Evolutionary conservation across 306 rosid genomes (phyloP), one percentile per base, ranked within the genome.

Genomic region (Cicer arietinum): DNA sequence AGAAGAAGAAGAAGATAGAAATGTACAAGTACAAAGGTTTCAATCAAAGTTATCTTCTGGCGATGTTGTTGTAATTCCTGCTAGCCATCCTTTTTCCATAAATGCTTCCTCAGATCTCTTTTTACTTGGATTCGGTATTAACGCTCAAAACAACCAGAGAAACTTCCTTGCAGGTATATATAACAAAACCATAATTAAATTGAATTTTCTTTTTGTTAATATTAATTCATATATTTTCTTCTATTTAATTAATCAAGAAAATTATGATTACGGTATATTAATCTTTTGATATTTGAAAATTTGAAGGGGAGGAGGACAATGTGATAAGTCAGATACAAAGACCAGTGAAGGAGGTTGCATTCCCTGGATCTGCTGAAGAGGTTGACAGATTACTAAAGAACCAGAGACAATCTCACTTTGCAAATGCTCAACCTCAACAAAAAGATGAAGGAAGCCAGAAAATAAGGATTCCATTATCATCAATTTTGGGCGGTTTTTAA

Each of bases 151-250:
- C 62, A 85, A 85, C 50, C n/a, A 30, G 7, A 85, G 87, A 39
- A 71, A 72, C 78, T 88, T 85, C 86, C 84, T 88, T 2, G 87
- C 73, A 81, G 87, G 87, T 82, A 73, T 16, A 25, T 25, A 25
- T 25, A 2, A 25, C 35, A 25, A 25, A 25, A 25, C 4, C 35
- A 25, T 2, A 25, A 25, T 25, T 25, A 30, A 30, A 3, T 4
- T 30, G 5, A 30, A 30, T 0, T 3, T 30, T 30, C 37, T 3
- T 30, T 30, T 30, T 25, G 37, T 30, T 30, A 30, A 30, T 0
- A 30, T 30, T 30, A 30, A 30, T 30, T 30, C 0, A 30, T 4
- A 14, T 52, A 2, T 20, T 9, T 9, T 1, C 40, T 22, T 37
- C 7, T 30, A 6, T 30, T 30, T 30, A 4, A 4, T 30, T 30